A percentile compares a stretch with the other conserved stretches of the same genome.
These are phyloP conservation scores for Didymella lethalis DNA, from an alignment of 2,329 filamentous ascomycete genomes.

Conservation along the genomic window DNA sequence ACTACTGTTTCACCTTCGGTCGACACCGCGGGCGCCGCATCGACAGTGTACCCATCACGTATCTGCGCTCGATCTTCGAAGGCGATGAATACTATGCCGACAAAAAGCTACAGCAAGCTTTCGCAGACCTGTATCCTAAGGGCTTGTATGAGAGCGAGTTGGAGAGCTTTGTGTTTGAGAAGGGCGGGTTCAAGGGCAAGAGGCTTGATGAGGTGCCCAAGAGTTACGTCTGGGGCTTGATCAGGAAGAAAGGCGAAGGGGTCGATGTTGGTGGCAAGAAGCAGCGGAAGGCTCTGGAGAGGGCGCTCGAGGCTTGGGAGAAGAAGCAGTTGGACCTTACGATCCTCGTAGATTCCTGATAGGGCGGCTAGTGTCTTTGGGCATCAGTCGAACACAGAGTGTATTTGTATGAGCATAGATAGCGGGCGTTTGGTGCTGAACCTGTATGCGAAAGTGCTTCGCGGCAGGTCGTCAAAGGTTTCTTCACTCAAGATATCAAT, in stretches of 20 bases:
- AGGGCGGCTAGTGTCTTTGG: neutral
- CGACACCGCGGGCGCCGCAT: slow-evolving; percentile 15
- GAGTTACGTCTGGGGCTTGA: slow-evolving; percentile 12
- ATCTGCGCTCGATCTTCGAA: slow-evolving; percentile 11
- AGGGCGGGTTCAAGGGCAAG: slow-evolving; percentile 16
- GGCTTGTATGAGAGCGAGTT: slow-evolving; percentile 13
- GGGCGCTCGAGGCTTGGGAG: slow-evolving; percentile 17
- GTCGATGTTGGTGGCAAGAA: slow-evolving; percentile 4
- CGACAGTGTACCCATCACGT: slow-evolving; percentile 18
- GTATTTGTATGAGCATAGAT: neutral
- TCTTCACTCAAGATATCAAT: neutral
- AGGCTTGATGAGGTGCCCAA: slow-evolving; percentile 17
- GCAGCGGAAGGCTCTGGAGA: slow-evolving; percentile 2
- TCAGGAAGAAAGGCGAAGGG: slow-evolving; percentile 6
- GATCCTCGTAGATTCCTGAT: neutral
- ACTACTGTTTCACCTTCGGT: slow-evolving; percentile 20
- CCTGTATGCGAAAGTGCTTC: slow-evolving; percentile 21
- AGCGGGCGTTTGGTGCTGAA: slow-evolving; percentile 7
- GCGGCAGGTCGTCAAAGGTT: slow-evolving; percentile 2
- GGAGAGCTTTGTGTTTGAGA: slow-evolving; percentile 15
- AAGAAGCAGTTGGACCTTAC: slow-evolving; percentile 17
- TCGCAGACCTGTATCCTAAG: slow-evolving; percentile 15
- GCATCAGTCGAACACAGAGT: neutral
- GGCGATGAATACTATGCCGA: slow-evolving; percentile 11
- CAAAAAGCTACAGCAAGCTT: slow-evolving; percentile 9